Base-by-base conservation (phyloP, 805 yeast species). In the Helenozyma baotianmanensis region DNA sequence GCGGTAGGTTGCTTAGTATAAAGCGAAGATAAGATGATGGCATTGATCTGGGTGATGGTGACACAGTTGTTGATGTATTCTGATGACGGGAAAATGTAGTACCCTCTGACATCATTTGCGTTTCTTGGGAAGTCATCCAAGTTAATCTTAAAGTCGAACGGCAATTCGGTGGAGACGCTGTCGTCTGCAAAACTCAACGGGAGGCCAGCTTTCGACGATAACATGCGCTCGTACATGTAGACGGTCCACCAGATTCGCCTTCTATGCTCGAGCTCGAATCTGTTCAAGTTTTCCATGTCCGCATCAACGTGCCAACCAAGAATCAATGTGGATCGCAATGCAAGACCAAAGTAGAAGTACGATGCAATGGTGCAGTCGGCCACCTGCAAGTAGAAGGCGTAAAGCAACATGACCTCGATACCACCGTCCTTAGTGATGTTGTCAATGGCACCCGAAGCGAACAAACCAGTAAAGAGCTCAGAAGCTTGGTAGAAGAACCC, bases 341-440 rank as follows among this genome's bases (percentile, higher is more conserved):
- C 90, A 38, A 80, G 68, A 3, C 89, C 89, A 56, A 83, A 81
- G 55, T 82, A 83, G 49, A 83, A 81, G 47, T 83, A 83, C 3
- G 89, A 81, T 1, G 89, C 83, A 6, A 82, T 80, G 1, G 89
- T 83, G 50, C 88, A 81, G 51, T 83, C 94, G 0, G 90, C 90
- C 17, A 83, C 90, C 54, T 83, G 94, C 19, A 83, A 59, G 51
- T 80, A 83, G 48, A 83, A 83, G 0, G 90, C 90, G 58, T 82
- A 82, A 12, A 83, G 58, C 16, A 83, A 55, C 62, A 82, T 64
- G 2, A 81, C 87, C 53, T 83, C 94, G 14, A 83, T 73, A 38
- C 89, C 88, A 23, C 90, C 89, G 51, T 81, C 88, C 47, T 80
- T 74, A 1, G 87, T 81, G 33, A 80, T 75, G 46, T 80, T 81